phyloP scores from a whole-genome alignment of 176 grass and related monocot species.

The Zoysia pacifica region DNA sequence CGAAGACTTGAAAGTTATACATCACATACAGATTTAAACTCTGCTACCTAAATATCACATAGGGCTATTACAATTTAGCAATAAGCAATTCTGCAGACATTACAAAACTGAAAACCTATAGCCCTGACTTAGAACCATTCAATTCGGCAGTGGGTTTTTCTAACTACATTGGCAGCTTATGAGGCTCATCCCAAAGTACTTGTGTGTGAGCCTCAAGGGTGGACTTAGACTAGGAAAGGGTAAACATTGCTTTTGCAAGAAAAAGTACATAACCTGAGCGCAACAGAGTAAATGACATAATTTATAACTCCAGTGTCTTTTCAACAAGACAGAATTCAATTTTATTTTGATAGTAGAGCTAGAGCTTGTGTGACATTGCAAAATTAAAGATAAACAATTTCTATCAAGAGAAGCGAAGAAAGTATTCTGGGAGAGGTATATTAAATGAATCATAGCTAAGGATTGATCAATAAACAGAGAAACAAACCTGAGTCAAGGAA shows the following conservation, averaged over 20 bases:
- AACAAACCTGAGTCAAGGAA: slow-evolving; percentile 88
- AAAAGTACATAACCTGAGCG: no score
- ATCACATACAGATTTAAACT: background rate
- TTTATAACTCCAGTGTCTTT: background rate
- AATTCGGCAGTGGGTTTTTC: background rate
- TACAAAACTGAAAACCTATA: background rate
- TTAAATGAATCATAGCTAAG: slow-evolving; percentile 16
- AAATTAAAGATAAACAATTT: slow-evolving; percentile 2
- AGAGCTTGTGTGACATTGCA: slow-evolving; percentile 11
- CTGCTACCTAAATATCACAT: background rate
- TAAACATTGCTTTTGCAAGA: no score
- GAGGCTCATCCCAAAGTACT: no score
- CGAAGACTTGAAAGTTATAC: background rate
- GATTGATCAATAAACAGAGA: slow-evolving; percentile 37
- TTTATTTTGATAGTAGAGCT: background rate
- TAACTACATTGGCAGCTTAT: no score
- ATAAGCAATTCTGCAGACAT: slow-evolving; percentile 10
- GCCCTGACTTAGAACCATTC: background rate
- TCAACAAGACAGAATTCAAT: no score
- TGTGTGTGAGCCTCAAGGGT: no score
- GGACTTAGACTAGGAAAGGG: no score
- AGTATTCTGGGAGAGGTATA: slow-evolving; percentile 17
- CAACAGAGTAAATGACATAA: background rate
- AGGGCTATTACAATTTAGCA: background rate
- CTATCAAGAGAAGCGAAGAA: slow-evolving; percentile 2